Evolutionary conservation across 192 early-diverging fungal species (phyloP).

Genomic region (Backusella parvicylindrica): DNA sequence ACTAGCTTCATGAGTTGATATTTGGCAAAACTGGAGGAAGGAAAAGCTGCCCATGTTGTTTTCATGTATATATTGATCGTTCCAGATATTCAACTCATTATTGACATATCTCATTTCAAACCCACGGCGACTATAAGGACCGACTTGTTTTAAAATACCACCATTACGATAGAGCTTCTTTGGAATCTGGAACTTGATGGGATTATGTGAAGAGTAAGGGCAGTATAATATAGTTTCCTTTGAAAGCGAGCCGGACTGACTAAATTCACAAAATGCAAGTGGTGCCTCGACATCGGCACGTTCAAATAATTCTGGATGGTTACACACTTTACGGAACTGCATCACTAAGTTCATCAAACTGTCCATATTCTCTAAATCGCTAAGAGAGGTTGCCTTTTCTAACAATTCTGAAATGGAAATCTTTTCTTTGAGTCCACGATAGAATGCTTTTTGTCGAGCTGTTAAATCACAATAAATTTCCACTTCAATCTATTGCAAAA

Average conservation of each 20-base stretch:
- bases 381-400: slow-evolving; percentile 60
- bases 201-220: slow-evolving; percentile 59
- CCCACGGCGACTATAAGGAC: slow-evolving; percentile 41
- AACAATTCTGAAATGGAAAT: slow-evolving; percentile 75
- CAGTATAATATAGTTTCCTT: slow-evolving; percentile 55
- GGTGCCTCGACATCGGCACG: slow-evolving; percentile 80
- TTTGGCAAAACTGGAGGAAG: slow-evolving; percentile 54
- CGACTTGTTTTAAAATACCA: slow-evolving; percentile 43
- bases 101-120: slow-evolving; percentile 40
- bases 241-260: slow-evolving; percentile 54
- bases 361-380: slow-evolving; percentile 68
- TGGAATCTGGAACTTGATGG: slow-evolving; percentile 63
- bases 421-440: slow-evolving; percentile 73
- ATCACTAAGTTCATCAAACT: slow-evolving; percentile 93
- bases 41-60: slow-evolving; percentile 50
- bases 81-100: slow-evolving; percentile 56
- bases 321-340: slow-evolving; percentile 91
- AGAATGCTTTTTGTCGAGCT: slow-evolving; percentile 67
- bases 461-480: slow-evolving; percentile 78
- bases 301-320: slow-evolving; percentile 86
- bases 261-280: slow-evolving; percentile 56
- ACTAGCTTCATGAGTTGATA: slow-evolving; percentile 41
- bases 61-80: slow-evolving; percentile 47
- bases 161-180: slow-evolving; percentile 67
- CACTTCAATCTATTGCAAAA: slow-evolving; percentile 60